Base-by-base conservation (phyloP, 352 stramenopile species). In the Phytophthora hybrid region DNA sequence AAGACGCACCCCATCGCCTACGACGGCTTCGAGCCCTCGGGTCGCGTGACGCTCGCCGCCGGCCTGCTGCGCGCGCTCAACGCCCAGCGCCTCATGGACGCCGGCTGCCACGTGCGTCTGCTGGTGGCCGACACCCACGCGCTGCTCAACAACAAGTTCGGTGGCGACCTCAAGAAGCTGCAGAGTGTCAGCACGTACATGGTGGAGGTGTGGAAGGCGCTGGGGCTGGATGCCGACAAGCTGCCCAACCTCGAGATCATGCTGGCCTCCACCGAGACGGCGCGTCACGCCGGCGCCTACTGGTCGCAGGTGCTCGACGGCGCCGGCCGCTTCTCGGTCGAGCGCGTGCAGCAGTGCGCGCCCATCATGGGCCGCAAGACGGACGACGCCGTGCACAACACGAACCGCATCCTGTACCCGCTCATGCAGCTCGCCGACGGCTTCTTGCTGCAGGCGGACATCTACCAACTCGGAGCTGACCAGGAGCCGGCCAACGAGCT, bases 61-160 rank as follows among this genome's bases (percentile, higher is more conserved):
- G 95, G 96, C 1, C 79, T 99, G 55, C 85, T 98, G 75, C 92
- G 97, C 51, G 93, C 95, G 18, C 94, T 99, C 67, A 99, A 99
- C 78, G 97, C 99, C 53, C 78, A 85, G 67, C 81, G 87, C n/a
- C 78, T 96, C 16, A 98, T 98, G 31, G 80, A 78, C 5, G 88
- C 90, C 10, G 98, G 97, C 29, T 98, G 95, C 53, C 97, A 96
- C 44, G 99, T 99, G 77, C 96, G 98, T 76, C 98, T 99, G 74
- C 99, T 98, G 89, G 97, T 99, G 10, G 98, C 98, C 6, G 98
- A 99, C 86, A 98, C 97, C 89, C 99, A 99, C 85, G 98, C 98
- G 23, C 86, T 99, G 67, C 97, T 99, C 82, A 99, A 99, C 83
- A 99, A 99, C 87, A 99, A 99, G 86, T 99, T 99, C 87, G 97